A percentile compares a stretch with the other conserved stretches of the same genome.
Evolutionary conservation across 257 asterid genomes (phyloP).

Genomic region (Voacanga thouarsii): DNA sequence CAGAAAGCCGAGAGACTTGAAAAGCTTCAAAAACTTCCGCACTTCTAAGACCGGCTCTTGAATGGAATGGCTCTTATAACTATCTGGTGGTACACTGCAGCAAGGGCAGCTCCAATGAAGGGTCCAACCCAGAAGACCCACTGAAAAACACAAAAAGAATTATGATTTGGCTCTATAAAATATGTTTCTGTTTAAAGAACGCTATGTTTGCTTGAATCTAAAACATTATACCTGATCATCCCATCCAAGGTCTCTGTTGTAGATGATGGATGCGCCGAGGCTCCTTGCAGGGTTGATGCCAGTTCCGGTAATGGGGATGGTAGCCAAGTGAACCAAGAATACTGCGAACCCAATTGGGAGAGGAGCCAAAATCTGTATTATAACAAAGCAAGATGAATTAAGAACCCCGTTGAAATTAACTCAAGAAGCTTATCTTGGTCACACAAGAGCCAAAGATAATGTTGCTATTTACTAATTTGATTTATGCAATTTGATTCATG

Average conservation of each 20-base stretch:
- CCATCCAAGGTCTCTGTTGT: conserved; percentile 54
- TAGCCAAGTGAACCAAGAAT: conserved; percentile 69
- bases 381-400: neutral
- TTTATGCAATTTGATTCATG: neutral
- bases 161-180: neutral
- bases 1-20: neutral
- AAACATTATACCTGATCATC: conserved; percentile 44
- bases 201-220: neutral
- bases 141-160: conserved; percentile 16
- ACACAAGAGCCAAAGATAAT: neutral
- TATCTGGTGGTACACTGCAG: conserved; percentile 57
- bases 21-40: conserved; percentile 6
- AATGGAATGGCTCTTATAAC: conserved; percentile 67
- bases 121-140: conserved; percentile 78
- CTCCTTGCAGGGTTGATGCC: conserved; percentile 84
- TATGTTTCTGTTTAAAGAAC: too few species aligned
- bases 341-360: conserved; percentile 79
- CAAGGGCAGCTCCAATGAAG: conserved; percentile 56
- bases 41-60: conserved; percentile 38
- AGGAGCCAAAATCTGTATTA: conserved; percentile 67
- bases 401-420: neutral
- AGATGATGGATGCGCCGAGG: conserved; percentile 71
- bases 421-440: neutral
- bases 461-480: too few species aligned
- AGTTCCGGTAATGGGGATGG: conserved; percentile 80